Evolutionary conservation across 1,284 basidiomycete species (phyloP).

Genomic region (Vanrija sp.): DNA sequence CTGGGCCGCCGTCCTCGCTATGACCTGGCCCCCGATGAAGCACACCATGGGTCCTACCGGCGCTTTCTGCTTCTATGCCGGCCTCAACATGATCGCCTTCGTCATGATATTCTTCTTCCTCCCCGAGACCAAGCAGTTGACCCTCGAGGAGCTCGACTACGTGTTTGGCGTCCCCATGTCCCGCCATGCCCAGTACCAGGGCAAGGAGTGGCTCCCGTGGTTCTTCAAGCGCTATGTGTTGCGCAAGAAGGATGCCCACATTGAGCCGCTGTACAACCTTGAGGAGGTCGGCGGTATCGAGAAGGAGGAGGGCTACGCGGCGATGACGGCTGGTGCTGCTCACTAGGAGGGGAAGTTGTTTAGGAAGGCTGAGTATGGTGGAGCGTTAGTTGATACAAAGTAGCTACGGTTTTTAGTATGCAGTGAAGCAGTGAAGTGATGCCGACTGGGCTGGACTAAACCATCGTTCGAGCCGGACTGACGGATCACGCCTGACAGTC

Average conservation of each 20-base stretch:
- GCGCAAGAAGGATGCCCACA: slow-evolving; percentile 12
- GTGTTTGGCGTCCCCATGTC: slow-evolving; percentile 35
- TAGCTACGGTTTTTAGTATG: too few relatives aligned
- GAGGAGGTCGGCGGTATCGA: slow-evolving; percentile 27
- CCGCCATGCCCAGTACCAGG: slow-evolving; percentile 28
- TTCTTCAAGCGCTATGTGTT: slow-evolving; percentile 20
- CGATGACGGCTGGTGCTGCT: slow-evolving; percentile 13
- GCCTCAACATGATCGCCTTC: slow-evolving; percentile 27
- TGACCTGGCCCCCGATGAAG: slow-evolving; percentile 61
- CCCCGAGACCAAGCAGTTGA: slow-evolving; percentile 33
- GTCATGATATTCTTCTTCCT: slow-evolving; percentile 34
- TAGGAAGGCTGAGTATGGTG: too few relatives aligned
- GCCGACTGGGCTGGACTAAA: too few relatives aligned
- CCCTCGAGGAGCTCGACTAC: slow-evolving; percentile 41
- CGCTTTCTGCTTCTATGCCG: slow-evolving; percentile 56
- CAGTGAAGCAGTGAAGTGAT: too few relatives aligned
- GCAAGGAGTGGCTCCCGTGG: slow-evolving; percentile 20
- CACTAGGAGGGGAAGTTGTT: slow-evolving; percentile 7
- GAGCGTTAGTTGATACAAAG: too few relatives aligned
- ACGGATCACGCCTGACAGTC: too few relatives aligned
- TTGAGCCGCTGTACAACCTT: slow-evolving; percentile 24
- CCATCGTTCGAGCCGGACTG: too few relatives aligned
- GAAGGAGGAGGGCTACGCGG: slow-evolving; percentile 23
- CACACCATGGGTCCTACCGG: slow-evolving; percentile 57
- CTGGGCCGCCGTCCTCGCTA: slow-evolving; percentile 28